Evolutionary conservation across 768 basidiomycete genomes (phyloP).

Genomic region (Galerina sulciceps): DNA sequence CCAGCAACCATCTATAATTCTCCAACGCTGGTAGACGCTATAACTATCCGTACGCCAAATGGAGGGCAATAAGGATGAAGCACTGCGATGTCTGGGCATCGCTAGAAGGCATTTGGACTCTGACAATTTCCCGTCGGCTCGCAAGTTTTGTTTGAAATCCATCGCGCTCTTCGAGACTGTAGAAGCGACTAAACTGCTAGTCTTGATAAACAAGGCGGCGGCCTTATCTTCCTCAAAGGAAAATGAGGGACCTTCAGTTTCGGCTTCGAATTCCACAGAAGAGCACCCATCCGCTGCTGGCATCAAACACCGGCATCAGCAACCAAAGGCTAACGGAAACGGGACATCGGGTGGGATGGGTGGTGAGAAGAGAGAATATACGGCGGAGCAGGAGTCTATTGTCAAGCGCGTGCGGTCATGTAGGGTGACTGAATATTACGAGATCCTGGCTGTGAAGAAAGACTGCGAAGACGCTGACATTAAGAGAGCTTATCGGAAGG

Average conservation of each 20-base stretch:
- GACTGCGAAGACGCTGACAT: conserved; percentile 85
- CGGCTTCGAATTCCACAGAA: conserved; percentile 50
- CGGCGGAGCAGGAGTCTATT: conserved; percentile 77
- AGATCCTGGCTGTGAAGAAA: conserved; percentile 79
- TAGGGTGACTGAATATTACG: conserved; percentile 91
- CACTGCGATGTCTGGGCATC: conserved; percentile 78
- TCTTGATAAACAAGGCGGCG: conserved; percentile 63
- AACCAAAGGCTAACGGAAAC: conserved; percentile 34
- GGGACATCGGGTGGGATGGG: conserved; percentile 67
- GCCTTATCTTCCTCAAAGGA: conserved; percentile 46
- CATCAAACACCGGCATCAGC: conserved; percentile 62
- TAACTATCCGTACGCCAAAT: conserved; percentile 37
- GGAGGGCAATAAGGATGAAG: conserved; percentile 93
- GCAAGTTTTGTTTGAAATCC: conserved; percentile 90
- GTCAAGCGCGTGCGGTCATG: conserved; percentile 88
- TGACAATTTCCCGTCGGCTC: conserved; percentile 75
- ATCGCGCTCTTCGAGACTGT: conserved; percentile 80
- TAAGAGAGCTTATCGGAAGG: conserved; percentile 97
- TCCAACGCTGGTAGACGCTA: not conserved
- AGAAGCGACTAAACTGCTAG: conserved; percentile 71
- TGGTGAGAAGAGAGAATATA: conserved; percentile 84
- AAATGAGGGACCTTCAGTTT: conserved; percentile 42
- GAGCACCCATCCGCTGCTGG: conserved; percentile 77
- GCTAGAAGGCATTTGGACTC: conserved; percentile 75
- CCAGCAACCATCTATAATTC: not conserved